These are phyloP conservation scores for Globomyces sp. DNA, from an alignment of 371 early-diverging fungal species.

Conservation along the genomic window DNA sequence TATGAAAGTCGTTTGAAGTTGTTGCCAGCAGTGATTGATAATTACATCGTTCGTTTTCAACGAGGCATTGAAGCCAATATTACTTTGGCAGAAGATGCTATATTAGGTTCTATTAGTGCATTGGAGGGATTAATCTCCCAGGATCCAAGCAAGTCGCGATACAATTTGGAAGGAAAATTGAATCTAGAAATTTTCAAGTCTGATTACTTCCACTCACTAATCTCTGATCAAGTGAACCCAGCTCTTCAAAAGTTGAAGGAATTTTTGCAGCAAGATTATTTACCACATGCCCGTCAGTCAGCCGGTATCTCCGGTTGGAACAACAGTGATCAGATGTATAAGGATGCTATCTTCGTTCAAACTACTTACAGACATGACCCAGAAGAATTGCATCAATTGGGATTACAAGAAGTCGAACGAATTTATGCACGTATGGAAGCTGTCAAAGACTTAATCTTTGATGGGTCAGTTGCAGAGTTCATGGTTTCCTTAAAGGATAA, in stretches of 20 bases:
- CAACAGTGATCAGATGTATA: slow-evolving; percentile 27
- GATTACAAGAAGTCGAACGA: slow-evolving; percentile 31
- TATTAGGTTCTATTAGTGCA: slow-evolving; percentile 28
- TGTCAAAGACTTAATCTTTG: slow-evolving; percentile 32
- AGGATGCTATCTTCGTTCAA: slow-evolving; percentile 26
- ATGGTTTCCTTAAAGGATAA: slow-evolving; percentile 25
- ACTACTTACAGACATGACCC: slow-evolving; percentile 30
- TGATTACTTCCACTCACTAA: slow-evolving; percentile 22
- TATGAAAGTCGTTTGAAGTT: slow-evolving; percentile 30
- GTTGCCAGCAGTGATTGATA: slow-evolving; percentile 17
- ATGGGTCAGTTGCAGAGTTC: slow-evolving; percentile 34
- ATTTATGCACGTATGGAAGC: slow-evolving; percentile 29
- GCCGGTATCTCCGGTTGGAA: slow-evolving; percentile 38
- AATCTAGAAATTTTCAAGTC: slow-evolving; percentile 23
- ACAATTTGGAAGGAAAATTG: slow-evolving; percentile 21
- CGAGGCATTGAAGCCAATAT: slow-evolving; percentile 24
- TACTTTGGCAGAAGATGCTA: slow-evolving; percentile 26
- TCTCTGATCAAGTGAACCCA: slow-evolving; percentile 27
- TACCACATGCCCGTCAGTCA: slow-evolving; percentile 32
- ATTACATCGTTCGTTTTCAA: slow-evolving; percentile 27
- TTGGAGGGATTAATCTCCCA: slow-evolving; percentile 10
- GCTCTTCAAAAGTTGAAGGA: slow-evolving; percentile 23
- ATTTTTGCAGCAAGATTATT: slow-evolving; percentile 41
- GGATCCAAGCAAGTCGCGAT: slow-evolving; percentile 18
- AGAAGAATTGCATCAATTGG: slow-evolving; percentile 39